Percentiles rank a stretch among this genome's conserved stretches.
Conservation (phyloP, 371 early-diverging fungal species). For the Fennellomyces sp. region DNA sequence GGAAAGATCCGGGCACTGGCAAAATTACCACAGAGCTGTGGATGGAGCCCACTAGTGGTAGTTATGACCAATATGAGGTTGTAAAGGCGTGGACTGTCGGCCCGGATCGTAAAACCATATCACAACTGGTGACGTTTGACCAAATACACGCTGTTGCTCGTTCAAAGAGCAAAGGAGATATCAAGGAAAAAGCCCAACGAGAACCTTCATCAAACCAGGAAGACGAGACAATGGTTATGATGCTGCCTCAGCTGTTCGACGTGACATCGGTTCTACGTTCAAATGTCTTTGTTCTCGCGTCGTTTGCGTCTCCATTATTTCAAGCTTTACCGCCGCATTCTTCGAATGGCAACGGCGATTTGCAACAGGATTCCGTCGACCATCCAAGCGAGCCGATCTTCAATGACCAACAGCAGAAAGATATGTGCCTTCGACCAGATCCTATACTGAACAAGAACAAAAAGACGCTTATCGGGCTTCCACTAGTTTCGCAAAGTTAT, state of each 20-base stretch:
- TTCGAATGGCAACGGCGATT: neutral
- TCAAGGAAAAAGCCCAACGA: constrained; percentile 18
- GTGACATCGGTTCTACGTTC: constrained; percentile 49
- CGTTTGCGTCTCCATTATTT: constrained; percentile 24
- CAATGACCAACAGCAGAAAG: neutral
- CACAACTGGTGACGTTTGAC: constrained; percentile 77
- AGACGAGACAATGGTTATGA: constrained; percentile 22
- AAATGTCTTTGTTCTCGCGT: constrained; percentile 44
- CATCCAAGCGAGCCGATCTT: neutral
- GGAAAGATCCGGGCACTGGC: constrained; percentile 59
- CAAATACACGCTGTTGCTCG: constrained; percentile 70
- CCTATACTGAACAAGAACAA: constrained; percentile 26
- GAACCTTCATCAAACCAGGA: constrained; percentile 1
- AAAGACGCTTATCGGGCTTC: constrained; percentile 24
- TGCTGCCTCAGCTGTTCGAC: constrained; percentile 51
- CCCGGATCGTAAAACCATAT: constrained; percentile 63
- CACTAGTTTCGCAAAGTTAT: constrained; percentile 26
- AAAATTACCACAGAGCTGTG: constrained; percentile 76
- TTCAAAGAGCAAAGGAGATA: constrained; percentile 32
- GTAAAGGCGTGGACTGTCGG: constrained; percentile 55
- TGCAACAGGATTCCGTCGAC: neutral
- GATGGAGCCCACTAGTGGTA: constrained; percentile 71
- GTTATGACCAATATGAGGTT: constrained; percentile 36
- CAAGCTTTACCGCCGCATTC: neutral
- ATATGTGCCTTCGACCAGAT: constrained; percentile 31